Evolutionary conservation across 2,329 filamentous ascomycete species (phyloP), one percentile per base, ranked within the genome.

Genomic region (Emericellopsis cladophorae): DNA sequence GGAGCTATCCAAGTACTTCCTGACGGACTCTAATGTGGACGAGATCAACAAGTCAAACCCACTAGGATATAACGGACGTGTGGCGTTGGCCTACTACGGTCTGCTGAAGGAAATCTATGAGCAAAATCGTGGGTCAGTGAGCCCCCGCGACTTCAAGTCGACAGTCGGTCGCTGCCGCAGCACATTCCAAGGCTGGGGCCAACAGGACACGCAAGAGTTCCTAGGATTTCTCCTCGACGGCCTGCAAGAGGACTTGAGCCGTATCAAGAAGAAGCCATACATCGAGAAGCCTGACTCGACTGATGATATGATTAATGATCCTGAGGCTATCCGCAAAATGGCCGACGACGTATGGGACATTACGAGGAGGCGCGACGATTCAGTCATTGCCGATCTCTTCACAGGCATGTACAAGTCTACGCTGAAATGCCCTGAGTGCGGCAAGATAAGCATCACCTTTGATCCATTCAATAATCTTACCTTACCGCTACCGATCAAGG

Each of bases 321-420:
- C 78, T 2, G 74, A 76, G 35, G 84, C 84, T 10, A 87, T 98
- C 54, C 76, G 79, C 43, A 76, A 82, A 47, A 86, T 98, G 66
- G 92, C 90, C 1, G 78, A 89, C 40, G 76, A 85, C 49, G 92
- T 92, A 45, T 93, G 90, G 78, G 79, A 86, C 46, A 95, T 95
- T 44, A 94, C 94, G 48, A 85, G 87, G 54, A 81, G 82, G 47
- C 81, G 92, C 40, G 95, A 98, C 50, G 88, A 96, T 55, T 96
- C 92, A 0, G 83, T 96, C 33, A 85, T 95, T 49, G 90, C 87
- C 43, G 92, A 98, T 56, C 71, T 98, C 10, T 98, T 98, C 59
- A 93, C 87, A 18, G 92, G 92, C 47, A 87, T 96, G 73, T 98
- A 96, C 73, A 95, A 96, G 65, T 96, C 93, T 36, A 96, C 90